Conservation (phyloP, 352 stramenopile genomes). For the Pythium oligandrum region DNA sequence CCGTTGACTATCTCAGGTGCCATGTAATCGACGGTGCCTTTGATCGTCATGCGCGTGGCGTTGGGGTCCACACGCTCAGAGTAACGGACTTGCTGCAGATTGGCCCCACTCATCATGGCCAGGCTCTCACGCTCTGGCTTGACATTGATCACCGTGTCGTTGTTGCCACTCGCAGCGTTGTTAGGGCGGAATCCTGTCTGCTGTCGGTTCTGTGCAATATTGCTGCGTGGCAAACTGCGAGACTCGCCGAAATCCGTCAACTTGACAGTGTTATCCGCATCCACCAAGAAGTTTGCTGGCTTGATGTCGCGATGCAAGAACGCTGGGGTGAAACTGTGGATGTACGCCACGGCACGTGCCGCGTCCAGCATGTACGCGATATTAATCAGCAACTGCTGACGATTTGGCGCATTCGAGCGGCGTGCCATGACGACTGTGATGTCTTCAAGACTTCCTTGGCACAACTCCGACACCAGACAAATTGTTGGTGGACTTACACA, state of each 20-base stretch:
- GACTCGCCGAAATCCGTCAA: constrained; percentile 75
- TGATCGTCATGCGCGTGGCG: constrained; percentile 26
- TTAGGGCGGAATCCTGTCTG: constrained; percentile 2
- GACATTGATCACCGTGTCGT: neutral
- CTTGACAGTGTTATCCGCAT: constrained; percentile 49
- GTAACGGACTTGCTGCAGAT: constrained; percentile 22
- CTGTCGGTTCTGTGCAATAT: constrained; percentile 24
- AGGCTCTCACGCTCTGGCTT: constrained; percentile 9
- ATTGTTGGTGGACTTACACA: constrained; percentile 52
- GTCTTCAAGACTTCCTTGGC: constrained; percentile 51
- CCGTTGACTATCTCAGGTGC: constrained; percentile 51
- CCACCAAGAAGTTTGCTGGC: constrained; percentile 67
- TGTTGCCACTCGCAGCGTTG: constrained; percentile 2
- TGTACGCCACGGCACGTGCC: constrained; percentile 56
- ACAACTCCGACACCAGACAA: constrained; percentile 49
- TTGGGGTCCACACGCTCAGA: constrained; percentile 11
- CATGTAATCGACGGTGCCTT: constrained; percentile 46
- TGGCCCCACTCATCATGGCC: constrained; percentile 25
- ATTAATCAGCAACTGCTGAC: constrained; percentile 41
- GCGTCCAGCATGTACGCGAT: constrained; percentile 23
- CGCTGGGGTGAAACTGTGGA: constrained; percentile 67
- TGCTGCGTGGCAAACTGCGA: constrained; percentile 31
- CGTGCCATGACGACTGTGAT: constrained; percentile 34
- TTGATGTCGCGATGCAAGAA: constrained; percentile 82
- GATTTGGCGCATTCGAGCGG: constrained; percentile 29